Conservation (phyloP, 2,329 filamentous ascomycete genomes). For the Hypocrella siamensis region DNA sequence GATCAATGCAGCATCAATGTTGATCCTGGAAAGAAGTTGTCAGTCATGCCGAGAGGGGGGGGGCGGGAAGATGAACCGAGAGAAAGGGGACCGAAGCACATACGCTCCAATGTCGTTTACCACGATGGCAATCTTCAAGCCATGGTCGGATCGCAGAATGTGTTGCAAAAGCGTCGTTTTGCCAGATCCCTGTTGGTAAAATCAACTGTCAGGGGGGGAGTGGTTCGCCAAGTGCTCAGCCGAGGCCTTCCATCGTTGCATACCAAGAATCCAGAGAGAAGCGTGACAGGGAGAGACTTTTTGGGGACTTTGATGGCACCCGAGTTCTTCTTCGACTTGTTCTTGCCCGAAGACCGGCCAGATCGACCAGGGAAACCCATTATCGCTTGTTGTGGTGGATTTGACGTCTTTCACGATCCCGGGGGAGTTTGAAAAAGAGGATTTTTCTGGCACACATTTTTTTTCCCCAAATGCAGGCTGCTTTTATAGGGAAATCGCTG, state of each 20-base stretch:
- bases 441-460: too few relatives aligned
- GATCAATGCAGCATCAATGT: slow-evolving; percentile 49
- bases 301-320: slow-evolving; percentile 2
- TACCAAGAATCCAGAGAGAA: slow-evolving; percentile 19
- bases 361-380: slow-evolving; percentile 1
- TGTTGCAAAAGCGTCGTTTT: slow-evolving; percentile 58
- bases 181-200: slow-evolving; percentile 38
- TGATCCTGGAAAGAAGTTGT: too few relatives aligned
- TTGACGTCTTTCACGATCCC: not conserved
- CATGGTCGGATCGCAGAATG: slow-evolving; percentile 51
- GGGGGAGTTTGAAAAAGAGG: not conserved
- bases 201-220: not conserved
- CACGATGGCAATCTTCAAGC: slow-evolving; percentile 53
- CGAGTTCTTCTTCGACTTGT: slow-evolving; percentile 2
- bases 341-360: not conserved
- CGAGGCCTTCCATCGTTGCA: not conserved
- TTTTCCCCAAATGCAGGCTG: too few relatives aligned
- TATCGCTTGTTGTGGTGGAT: not conserved
- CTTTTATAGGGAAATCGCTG: too few relatives aligned
- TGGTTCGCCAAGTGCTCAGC: not conserved
- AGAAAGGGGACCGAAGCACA: slow-evolving; percentile 7
- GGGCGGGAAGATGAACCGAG: fast-evolving
- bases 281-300: slow-evolving; percentile 16
- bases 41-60: slow-evolving; percentile 1
- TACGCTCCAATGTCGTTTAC: slow-evolving; percentile 56